Evolutionary conservation across 352 stramenopile genomes (phyloP), one percentile per base, ranked within the genome.

Genomic region (Pythium oligandrum): DNA sequence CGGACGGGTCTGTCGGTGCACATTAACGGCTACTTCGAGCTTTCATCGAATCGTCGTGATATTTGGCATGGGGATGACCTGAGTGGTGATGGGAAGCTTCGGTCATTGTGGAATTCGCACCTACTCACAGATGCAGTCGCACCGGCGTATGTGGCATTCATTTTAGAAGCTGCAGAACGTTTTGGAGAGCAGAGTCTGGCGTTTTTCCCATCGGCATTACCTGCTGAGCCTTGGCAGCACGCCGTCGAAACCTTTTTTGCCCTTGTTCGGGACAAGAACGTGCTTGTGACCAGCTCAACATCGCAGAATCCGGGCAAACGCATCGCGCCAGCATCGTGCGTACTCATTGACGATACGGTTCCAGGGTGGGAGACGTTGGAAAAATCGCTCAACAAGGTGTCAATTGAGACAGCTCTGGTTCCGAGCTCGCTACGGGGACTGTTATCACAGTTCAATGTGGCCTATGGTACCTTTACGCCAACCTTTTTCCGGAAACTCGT

Each of bases 1-100:
- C 76, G 78, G 53, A 88, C 90, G 7, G 83, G 84, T 1, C 63
- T 97, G 10, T 83, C 88, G 8, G 84, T 98, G 32, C 90, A 97
- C 57, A 61, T 97, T 31, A 98, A 98, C 55, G 90, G 88, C 8
- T 98, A 96, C 70, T 98, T 98, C 67, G 90, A 98, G 58, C 59
- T 98, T n/a, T 91, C 83, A 6, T 93, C 83, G 4, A 93, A 93
- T 71, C 76, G 83, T 7, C 76, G 83, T 30, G 83, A 93, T 36
- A 88, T 93, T 50, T 93, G 83, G 83, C 75, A 83, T 40, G 83
- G 83, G 17, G 83, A 93, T 44, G 83, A 90, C 48, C 83, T 93
- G 73, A 77, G 73, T 42, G 83, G 83, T 45, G 80, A 93, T 61
- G 80, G 80, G 37, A 87, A 89, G 55, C 60, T 89, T 3, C 71